phyloP scores from a whole-genome alignment of 108 stramenopile genomes.

The Cyclotella choctawhatcheeana region DNA sequence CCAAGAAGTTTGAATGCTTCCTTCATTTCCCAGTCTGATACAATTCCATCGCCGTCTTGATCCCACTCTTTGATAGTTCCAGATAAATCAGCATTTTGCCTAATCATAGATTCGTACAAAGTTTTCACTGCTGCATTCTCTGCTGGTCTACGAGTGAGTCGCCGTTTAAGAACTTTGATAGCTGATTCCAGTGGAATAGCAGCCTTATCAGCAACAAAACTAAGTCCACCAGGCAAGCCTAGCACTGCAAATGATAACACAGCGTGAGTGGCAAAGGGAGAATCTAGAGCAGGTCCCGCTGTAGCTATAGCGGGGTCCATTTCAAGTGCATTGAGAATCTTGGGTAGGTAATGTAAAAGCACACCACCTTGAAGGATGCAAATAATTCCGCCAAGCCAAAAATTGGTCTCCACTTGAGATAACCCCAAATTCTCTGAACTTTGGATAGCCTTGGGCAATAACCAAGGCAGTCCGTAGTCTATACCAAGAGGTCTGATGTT shows the following conservation, averaged over 20 bases:
- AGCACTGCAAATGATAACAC: conserved; percentile 19
- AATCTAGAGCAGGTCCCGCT: conserved; percentile 37
- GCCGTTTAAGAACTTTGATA: conserved; percentile 13
- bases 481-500: conserved; percentile 41
- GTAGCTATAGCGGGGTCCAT: conserved; percentile 39
- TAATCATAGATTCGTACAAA: conserved; percentile 38
- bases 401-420: conserved; percentile 49
- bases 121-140: conserved; percentile 35
- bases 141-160: conserved; percentile 27
- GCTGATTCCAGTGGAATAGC: conserved; percentile 38
- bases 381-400: conserved; percentile 48
- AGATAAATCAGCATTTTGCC: conserved; percentile 5
- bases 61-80: conserved; percentile 28
- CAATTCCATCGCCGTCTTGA: conserved; percentile 34
- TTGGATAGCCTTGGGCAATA: conserved; percentile 35
- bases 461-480: conserved; percentile 50
- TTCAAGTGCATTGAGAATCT: conserved; percentile 33
- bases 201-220: conserved; percentile 27
- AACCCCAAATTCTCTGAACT: conserved; percentile 24
- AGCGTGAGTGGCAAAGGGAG: conserved; percentile 37
- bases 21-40: conserved; percentile 35
- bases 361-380: conserved; percentile 37
- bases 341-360: conserved; percentile 42
- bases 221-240: conserved; percentile 34
- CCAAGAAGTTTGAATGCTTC: conserved; percentile 29